These are phyloP conservation scores for Veloboletus limbatus DNA, from an alignment of 1,284 basidiomycete species.

Conservation along the genomic window DNA sequence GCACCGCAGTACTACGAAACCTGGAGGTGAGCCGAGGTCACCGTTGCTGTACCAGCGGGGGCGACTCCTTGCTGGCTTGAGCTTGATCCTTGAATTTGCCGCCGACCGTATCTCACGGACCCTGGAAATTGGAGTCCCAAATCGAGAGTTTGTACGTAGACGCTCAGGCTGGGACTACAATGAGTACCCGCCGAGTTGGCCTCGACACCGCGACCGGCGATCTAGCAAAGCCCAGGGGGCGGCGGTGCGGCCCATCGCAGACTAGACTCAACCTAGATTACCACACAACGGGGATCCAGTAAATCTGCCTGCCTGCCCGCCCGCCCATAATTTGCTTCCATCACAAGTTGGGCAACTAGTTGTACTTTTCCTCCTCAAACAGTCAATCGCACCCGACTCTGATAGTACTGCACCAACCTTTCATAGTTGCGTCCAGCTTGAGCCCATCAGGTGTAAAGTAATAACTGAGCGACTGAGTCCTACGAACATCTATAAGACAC, in stretches of 20 bases:
- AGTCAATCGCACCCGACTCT: not conserved
- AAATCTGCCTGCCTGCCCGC: no score
- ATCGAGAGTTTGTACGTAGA: constrained; percentile 17
- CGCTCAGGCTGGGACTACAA: constrained; percentile 2
- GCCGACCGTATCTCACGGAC: constrained; percentile 25
- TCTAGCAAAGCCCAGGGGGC: no score
- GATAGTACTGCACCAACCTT: no score
- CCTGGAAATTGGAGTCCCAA: constrained; percentile 14
- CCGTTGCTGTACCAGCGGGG: constrained; percentile 1
- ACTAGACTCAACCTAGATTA: no score
- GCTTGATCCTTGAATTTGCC: constrained; percentile 24
- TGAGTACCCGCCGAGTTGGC: no score
- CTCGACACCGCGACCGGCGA: no score
- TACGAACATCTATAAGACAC: not conserved
- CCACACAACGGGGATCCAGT: no score
- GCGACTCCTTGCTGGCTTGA: not conserved
- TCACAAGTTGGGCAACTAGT: not conserved
- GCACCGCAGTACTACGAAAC: not conserved
- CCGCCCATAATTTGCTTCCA: no score
- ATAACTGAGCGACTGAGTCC: constrained; percentile 12
- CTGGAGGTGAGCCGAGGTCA: not conserved
- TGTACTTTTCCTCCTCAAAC: not conserved
- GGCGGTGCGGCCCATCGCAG: no score
- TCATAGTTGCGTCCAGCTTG: no score
- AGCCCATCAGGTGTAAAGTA: no score